Conservation (phyloP, 2,329 filamentous ascomycete genomes). For the Xylariaceae sp. region DNA sequence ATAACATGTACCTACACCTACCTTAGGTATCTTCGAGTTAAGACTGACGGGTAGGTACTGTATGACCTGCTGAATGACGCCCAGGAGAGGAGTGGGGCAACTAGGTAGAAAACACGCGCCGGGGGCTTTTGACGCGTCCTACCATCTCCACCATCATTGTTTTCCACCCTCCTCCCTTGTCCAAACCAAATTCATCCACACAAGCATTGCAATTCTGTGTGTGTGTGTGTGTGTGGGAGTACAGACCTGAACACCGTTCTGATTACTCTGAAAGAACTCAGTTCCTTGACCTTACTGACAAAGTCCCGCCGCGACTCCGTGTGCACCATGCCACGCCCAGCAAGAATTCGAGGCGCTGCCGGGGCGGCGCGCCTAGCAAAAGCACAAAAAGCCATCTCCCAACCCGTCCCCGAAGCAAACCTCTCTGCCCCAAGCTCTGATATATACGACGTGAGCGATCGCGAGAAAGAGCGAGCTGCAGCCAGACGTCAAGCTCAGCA, state of each 20-base stretch:
- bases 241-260: no score
- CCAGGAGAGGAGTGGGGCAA: no score
- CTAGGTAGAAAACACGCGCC: no score
- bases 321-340: conserved; percentile 28
- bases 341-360: conserved; percentile 23
- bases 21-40: no score
- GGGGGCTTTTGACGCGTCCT: no score
- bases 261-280: no score
- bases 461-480: conserved; percentile 27
- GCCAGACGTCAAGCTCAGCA: conserved; percentile 23
- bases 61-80: no score
- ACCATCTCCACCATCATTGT: not conserved
- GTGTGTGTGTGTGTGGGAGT: no score
- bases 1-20: no score
- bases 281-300: not conserved
- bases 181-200: not conserved
- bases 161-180: not conserved
- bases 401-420: conserved; percentile 8
- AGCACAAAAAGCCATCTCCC: conserved; percentile 13
- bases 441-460: conserved; percentile 32
- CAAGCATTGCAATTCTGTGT: no score
- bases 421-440: conserved; percentile 22
- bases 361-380: conserved; percentile 26
- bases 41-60: no score
- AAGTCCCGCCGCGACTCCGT: not conserved